Evolutionary conservation across 768 basidiomycete species (phyloP).

Genomic region (Clitopilus hobsonii): DNA sequence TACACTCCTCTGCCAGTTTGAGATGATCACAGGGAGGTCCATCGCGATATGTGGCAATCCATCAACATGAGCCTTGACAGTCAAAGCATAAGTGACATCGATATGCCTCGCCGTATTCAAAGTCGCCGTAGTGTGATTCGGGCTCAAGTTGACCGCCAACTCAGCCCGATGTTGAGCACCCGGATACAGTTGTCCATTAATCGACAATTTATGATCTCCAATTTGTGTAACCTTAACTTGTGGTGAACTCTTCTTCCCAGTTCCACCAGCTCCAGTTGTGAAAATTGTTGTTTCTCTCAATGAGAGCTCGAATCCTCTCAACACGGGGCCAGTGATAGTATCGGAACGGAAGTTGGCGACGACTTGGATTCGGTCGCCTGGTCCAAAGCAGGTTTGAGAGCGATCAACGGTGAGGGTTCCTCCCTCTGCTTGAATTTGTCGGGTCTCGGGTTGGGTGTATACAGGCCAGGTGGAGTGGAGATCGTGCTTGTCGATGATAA

Average conservation of each 20-base stretch:
- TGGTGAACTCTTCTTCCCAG: constrained; percentile 56
- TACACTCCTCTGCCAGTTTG: constrained; percentile 73
- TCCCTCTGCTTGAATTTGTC: constrained; percentile 61
- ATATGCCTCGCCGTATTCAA: constrained; percentile 80
- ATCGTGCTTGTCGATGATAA: constrained; percentile 91
- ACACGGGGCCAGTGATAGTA: constrained; percentile 57
- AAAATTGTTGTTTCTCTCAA: constrained; percentile 77
- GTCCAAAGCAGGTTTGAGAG: constrained; percentile 75
- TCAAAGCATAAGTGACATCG: constrained; percentile 77
- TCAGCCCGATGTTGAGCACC: constrained; percentile 72
- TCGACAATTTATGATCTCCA: constrained; percentile 65
- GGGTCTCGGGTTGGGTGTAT: constrained; percentile 73
- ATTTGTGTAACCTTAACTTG: constrained; percentile 50
- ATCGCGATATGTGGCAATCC: constrained; percentile 58
- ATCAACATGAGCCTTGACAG: constrained; percentile 75
- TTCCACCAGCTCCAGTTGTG: constrained; percentile 53
- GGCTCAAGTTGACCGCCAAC: constrained; percentile 62
- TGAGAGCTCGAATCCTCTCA: constrained; percentile 81
- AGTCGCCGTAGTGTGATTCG: constrained; percentile 75
- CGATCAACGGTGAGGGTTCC: constrained; percentile 76
- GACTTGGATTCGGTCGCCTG: constrained; percentile 75
- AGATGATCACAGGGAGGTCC: constrained; percentile 76
- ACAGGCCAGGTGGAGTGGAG: constrained; percentile 92
- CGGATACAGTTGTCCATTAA: constrained; percentile 71
- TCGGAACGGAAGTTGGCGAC: constrained; percentile 72